Conservation (phyloP, 345 rosid species). For the Pelargonium nanum region DNA sequence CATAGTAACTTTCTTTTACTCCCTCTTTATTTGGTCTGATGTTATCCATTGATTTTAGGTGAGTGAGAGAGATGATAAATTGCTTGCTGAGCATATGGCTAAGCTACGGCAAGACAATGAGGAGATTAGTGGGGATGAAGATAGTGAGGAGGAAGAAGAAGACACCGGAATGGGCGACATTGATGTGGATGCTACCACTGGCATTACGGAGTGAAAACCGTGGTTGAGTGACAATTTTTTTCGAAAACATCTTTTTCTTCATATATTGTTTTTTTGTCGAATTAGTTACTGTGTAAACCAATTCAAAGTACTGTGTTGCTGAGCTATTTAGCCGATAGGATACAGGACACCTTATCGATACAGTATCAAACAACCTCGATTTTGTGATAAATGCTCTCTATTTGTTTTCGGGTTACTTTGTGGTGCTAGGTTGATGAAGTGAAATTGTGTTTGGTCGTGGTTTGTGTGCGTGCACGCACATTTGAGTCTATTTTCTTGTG, state of each 20-base stretch:
- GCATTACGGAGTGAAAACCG: conserved; percentile 57
- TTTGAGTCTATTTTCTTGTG: too few species aligned
- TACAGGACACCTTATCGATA: not conserved
- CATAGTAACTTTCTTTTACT: not conserved
- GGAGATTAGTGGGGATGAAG: conserved; percentile 91
- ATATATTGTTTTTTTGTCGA: not conserved
- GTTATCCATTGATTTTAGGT: conserved; percentile 36
- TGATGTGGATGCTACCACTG: conserved; percentile 50
- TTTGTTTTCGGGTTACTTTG: too few species aligned
- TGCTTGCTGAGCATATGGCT: conserved; percentile 95
- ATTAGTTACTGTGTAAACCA: conserved; percentile 3
- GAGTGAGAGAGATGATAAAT: conserved; percentile 95
- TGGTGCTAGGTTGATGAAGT: too few species aligned
- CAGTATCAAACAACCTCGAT: not conserved
- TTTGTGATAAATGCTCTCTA: too few species aligned
- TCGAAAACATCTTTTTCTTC: not conserved
- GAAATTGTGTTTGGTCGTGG: too few species aligned
- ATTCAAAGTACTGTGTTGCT: not conserved
- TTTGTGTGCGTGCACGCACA: too few species aligned
- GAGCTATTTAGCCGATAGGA: conserved; percentile 10
- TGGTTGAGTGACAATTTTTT: not conserved
- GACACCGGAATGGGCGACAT: conserved; percentile 90
- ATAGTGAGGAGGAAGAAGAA: conserved; percentile 90
- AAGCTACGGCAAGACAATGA: conserved; percentile 68
- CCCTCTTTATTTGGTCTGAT: conserved; percentile 8